A percentile compares a stretch with the other conserved stretches of the same genome.
Conservation (phyloP, 371 early-diverging fungal species). For the Mortierella sp. region DNA sequence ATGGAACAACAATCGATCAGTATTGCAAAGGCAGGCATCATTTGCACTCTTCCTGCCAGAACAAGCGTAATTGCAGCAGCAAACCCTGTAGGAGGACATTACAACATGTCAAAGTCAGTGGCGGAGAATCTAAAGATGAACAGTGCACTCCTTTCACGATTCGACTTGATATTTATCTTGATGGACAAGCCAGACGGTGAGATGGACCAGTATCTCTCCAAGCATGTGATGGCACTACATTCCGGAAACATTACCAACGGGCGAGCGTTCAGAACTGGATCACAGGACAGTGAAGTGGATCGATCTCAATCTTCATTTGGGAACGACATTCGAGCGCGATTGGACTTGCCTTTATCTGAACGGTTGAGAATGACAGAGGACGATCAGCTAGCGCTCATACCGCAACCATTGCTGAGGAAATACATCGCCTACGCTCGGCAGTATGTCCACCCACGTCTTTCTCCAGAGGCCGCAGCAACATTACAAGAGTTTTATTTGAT, state of each 20-base stretch:
- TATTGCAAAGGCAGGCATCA: constrained; percentile 99
- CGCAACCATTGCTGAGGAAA: constrained; percentile 70
- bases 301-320: constrained; percentile 8
- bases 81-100: constrained; percentile 98
- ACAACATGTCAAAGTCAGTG: constrained; percentile 80
- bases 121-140: constrained; percentile 81
- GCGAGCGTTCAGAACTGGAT: constrained; percentile 61
- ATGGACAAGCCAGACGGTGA: constrained; percentile 90
- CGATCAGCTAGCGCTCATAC: constrained; percentile 64
- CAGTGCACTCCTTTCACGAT: constrained; percentile 92
- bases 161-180: constrained; percentile 96
- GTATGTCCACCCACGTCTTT: constrained; percentile 76
- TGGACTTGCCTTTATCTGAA: constrained; percentile 60
- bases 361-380: constrained; percentile 57
- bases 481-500: constrained; percentile 82
- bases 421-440: constrained; percentile 85
- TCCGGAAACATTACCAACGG: constrained; percentile 80
- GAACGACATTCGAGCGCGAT: constrained; percentile 63
- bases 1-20: constrained; percentile 99
- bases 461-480: constrained; percentile 60
- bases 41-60: constrained; percentile 96
- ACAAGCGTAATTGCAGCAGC: constrained; percentile 98
- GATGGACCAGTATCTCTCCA: constrained; percentile 87
- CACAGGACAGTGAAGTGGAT: constrained; percentile 16
- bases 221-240: constrained; percentile 92